Evolutionary conservation across 2,329 filamentous ascomycete species (phyloP).

Genomic region (Coniochaeta ligniaria): DNA sequence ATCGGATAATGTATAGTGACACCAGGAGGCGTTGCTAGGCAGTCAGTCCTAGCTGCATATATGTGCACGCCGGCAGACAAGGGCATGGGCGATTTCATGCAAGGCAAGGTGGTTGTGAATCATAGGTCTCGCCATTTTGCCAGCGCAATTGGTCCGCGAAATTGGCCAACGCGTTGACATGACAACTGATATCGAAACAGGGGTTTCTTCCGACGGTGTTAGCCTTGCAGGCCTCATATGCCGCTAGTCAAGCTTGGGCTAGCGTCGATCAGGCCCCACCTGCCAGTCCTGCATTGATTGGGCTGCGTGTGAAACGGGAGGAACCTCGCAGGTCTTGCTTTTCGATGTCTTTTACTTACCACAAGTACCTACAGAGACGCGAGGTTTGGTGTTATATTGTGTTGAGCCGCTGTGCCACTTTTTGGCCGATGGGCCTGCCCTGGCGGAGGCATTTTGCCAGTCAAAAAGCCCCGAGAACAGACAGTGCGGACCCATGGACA

Average conservation of each 20-base stretch:
- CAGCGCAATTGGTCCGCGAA: neutral
- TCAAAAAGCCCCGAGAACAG: too few relatives aligned
- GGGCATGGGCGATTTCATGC: neutral
- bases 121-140: neutral
- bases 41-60: neutral
- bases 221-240: neutral
- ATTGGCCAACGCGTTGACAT: neutral
- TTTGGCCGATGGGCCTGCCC: too few relatives aligned
- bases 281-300: neutral
- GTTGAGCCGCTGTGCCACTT: too few relatives aligned
- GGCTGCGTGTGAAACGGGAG: too few relatives aligned
- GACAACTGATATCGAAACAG: conserved; percentile 1
- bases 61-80: too few relatives aligned
- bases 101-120: neutral
- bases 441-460: too few relatives aligned
- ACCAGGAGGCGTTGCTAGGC: neutral
- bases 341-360: too few relatives aligned
- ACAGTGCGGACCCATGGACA: too few relatives aligned
- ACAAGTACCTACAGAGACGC: too few relatives aligned
- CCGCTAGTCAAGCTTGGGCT: neutral
- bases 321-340: too few relatives aligned
- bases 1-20: neutral
- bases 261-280: neutral
- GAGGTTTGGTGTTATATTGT: too few relatives aligned
- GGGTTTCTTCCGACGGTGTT: neutral